Conservation (phyloP, 495 filamentous ascomycete species). For the Aspergillus incahuasiensis region DNA sequence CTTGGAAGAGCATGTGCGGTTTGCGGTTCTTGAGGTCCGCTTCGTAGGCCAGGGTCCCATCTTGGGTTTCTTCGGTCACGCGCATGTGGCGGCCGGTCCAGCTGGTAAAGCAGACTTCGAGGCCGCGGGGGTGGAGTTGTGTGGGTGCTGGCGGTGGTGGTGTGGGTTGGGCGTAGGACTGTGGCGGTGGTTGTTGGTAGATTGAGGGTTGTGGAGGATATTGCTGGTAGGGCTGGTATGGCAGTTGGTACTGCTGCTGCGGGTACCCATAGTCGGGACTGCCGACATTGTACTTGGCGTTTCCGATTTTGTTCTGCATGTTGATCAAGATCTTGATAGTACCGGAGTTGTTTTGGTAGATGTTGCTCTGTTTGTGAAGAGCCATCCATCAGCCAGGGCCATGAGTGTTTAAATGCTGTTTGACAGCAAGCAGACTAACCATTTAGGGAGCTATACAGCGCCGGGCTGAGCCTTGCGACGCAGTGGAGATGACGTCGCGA, state of each 20-base stretch:
- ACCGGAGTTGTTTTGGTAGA: no score
- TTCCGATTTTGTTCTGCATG: not conserved
- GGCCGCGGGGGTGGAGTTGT: not conserved
- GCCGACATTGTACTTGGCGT: no score
- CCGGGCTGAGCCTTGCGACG: no score
- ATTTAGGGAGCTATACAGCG: no score
- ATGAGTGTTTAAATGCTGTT: no score
- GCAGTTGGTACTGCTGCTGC: not conserved
- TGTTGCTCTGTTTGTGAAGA: no score
- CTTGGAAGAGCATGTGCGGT: slow-evolving; percentile 16
- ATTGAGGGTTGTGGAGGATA: not conserved
- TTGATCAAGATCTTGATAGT: not conserved
- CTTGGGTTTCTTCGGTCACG: slow-evolving; percentile 6
- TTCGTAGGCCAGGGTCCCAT: slow-evolving; percentile 10
- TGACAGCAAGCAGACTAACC: no score
- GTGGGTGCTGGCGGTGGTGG: not conserved
- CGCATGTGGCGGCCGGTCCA: slow-evolving; percentile 11
- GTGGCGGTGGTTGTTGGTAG: not conserved
- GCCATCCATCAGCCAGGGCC: no score
- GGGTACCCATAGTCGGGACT: not conserved
- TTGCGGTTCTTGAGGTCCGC: slow-evolving; percentile 13
- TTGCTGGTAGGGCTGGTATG: not conserved
- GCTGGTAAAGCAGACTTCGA: slow-evolving; percentile 15
- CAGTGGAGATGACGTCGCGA: no score
- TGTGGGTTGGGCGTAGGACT: not conserved